These are phyloP conservation scores for Saccharomyces hybrid DNA, from an alignment of 1,139 yeast genomes.

Conservation along the genomic window DNA sequence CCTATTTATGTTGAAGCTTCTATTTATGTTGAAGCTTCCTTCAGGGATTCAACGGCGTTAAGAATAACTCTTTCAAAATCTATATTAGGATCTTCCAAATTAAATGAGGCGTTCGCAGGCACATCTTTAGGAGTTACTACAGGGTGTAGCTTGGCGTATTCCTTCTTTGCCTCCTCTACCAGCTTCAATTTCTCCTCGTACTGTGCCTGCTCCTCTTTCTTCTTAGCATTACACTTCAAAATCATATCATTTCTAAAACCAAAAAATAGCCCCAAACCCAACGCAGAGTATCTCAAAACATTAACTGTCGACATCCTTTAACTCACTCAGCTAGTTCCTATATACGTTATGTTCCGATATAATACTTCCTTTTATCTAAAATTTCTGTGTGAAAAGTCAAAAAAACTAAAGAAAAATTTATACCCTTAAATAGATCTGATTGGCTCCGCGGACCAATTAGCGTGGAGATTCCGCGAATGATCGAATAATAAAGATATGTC, in stretches of 20 bases:
- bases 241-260: constrained; percentile 82
- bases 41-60: constrained; percentile 38
- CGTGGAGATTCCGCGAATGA: not conserved
- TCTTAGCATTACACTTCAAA: constrained; percentile 53
- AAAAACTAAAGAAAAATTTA: not conserved
- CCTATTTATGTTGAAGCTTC: not conserved
- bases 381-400: not conserved
- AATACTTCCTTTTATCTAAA: not conserved
- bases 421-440: not conserved
- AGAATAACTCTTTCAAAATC: constrained; percentile 58
- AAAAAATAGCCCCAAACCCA: constrained; percentile 82
- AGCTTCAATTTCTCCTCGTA: constrained; percentile 65
- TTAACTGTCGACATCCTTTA: constrained; percentile 41
- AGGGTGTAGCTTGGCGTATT: constrained; percentile 63
- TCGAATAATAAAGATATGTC: not conserved
- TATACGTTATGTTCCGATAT: not conserved
- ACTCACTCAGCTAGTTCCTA: not conserved
- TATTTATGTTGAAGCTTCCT: not conserved
- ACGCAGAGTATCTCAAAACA: constrained; percentile 85
- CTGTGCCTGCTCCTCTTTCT: constrained; percentile 50
- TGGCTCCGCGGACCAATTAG: constrained; percentile 1
- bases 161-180: constrained; percentile 81
- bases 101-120: constrained; percentile 34
- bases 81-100: constrained; percentile 86
- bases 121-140: constrained; percentile 24